Base-by-base conservation (phyloP, 2,329 filamentous ascomycete genomes). In the Coniochaeta sp. region DNA sequence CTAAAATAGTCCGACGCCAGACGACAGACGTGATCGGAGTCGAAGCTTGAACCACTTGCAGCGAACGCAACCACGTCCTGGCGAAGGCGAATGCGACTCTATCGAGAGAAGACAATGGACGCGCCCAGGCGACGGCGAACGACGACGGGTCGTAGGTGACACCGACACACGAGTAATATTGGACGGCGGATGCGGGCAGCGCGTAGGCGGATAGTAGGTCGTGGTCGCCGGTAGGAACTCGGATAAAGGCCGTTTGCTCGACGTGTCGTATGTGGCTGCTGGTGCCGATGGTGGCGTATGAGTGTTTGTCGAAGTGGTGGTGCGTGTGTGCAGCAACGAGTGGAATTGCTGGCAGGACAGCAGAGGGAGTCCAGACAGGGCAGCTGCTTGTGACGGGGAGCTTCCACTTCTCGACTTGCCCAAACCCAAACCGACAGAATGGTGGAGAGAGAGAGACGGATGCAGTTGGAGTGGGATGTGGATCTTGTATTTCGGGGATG, bases 1-100 rank as follows among this genome's bases (percentile, higher is more conserved):
- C 24, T 30, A 48, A 46, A 48, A 48, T 30, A 48, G 18, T 10
- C 13, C 22, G 42, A 46, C 12, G 22, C 18, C 40, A 45, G 40
- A 45, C 22, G 42, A 27, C 42, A n/a, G n/a, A n/a, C n/a, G n/a
- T n/a, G n/a, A n/a, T n/a, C 42, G 22, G 26, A 28, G 22, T 30
- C 26, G 26, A 46, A 46, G 42, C 42, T 46, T 22, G 42, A 46
- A 46, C 42, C 42, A 46, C 42, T 14, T 46, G n/a, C n/a, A n/a
- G n/a, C n/a, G 22, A 46, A 28, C 42, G 16, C 18, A 38, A 46
- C 42, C 42, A 46, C 22, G n/a, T 4, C 18, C 45, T n/a, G 26
- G 26, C 45, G 14, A 30, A 30, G 27, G 45, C 10, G 10, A 28
- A 26, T 18, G 24, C 27, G 26, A 31, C 14, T 10, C n/a, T 14